Base-by-base conservation (phyloP, 768 basidiomycete genomes). In the Dioszegia hungarica region DNA sequence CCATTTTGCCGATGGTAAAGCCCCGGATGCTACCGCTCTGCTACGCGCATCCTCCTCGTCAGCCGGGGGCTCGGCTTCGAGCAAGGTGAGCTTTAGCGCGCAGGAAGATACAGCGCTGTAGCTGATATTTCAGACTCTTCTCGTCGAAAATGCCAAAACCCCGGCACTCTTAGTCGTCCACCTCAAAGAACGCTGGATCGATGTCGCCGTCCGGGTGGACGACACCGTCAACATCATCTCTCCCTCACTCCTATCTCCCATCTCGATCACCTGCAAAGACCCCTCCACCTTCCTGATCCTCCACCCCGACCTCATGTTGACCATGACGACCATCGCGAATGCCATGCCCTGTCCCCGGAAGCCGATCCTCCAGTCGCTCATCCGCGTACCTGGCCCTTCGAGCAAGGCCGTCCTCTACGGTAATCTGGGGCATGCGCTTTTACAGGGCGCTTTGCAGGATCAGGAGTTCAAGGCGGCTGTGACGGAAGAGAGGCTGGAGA, bases 261-360 rank as follows among this genome's bases (percentile, higher is more conserved):
- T 67, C 1, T 43, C 75, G 6, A 73, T 95, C 43, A 84, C 84
- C 1, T 81, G 84, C 28, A 80, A 80, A 51, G 70, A 81, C 10
- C 64, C 68, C 0, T 38, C 50, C 6, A 86, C 90, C 62, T 78
- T 88, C 45, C 77, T 98, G 54, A 85, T 98, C 61, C 86, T 86
- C 46, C 91, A 98, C 67, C 94, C 94, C 5, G 94, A 99, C 76
- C 77, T 90, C 43, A 86, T 99, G 38, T 76, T 97, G 45, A 93
- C 95, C 1, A 87, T 91, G 24, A 95, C 94, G 0, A 83, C 89
- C 0, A 84, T 98, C 20, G 86, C 91, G 2, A 87, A 84, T 53
- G 85, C 91, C 0, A 80, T 88, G 0, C 84, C 86, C 64, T 99
- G 95, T 74, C 77, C 83, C 20, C 86, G 95, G 10, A 89, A 87